Percentiles rank a stretch among this genome's conserved stretches.
Conservation (phyloP, 192 early-diverging fungal species). For the Backusella circina region DNA sequence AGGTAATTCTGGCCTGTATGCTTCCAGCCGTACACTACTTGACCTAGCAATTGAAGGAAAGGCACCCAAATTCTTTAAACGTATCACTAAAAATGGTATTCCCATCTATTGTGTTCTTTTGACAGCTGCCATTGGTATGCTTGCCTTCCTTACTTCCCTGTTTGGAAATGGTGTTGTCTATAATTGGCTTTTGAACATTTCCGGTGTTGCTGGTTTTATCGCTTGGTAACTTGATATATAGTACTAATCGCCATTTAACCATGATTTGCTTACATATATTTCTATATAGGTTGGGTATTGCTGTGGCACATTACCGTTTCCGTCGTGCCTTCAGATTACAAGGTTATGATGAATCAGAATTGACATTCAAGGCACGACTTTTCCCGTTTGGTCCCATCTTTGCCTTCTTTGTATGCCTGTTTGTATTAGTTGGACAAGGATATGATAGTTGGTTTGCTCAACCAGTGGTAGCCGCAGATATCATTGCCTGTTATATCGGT, state of each 20-base stretch:
- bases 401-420: constrained; percentile 52
- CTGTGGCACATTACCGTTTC: constrained; percentile 81
- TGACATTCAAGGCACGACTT: constrained; percentile 70
- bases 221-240: constrained; percentile 57
- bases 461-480: constrained; percentile 43
- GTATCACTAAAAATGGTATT: constrained; percentile 51
- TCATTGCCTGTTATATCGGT: constrained; percentile 66
- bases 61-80: constrained; percentile 55
- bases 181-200: constrained; percentile 61
- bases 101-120: constrained; percentile 54
- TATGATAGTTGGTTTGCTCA: constrained; percentile 43
- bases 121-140: constrained; percentile 51
- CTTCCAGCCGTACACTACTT: constrained; percentile 61
- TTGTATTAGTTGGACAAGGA: constrained; percentile 64
- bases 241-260: no score
- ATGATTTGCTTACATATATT: neutral
- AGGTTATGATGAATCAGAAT: constrained; percentile 49
- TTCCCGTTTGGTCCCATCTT: constrained; percentile 73
- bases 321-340: constrained; percentile 76
- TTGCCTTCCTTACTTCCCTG: constrained; percentile 56
- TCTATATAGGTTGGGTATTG: constrained; percentile 65
- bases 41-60: constrained; percentile 59
- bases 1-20: constrained; percentile 74
- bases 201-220: constrained; percentile 77
- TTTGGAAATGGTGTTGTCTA: constrained; percentile 58